Base-by-base conservation (phyloP, 176 grass and related monocot genomes). In the Carex cristatella region DNA sequence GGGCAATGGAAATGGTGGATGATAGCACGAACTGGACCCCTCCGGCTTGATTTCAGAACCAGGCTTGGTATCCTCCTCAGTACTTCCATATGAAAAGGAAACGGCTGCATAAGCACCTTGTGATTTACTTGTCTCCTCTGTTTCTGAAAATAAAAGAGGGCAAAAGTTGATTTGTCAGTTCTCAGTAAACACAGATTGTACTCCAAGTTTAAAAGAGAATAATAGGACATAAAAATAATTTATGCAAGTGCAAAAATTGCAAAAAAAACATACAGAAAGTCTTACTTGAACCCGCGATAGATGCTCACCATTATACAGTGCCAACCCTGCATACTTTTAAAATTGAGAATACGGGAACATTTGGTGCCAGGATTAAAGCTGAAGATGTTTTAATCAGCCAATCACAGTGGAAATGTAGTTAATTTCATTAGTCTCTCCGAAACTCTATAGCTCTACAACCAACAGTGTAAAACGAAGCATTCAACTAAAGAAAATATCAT, bases 241-340 rank as follows among this genome's bases (percentile, higher is more conserved):
- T 30, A 31, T 75, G 69, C 4, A 80, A 35, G 55, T 53, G 9
- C n/a, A 32, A 92, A 87, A 87, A 48, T 61, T 72, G 59, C 57
- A 84, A 81, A 44, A 79, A 38, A 61, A 80, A 76, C 79, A 85
- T 82, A 73, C 58, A 69, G 59, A 91, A 86, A 69, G 38, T 80
- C 92, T 97, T 97, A 88, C 89, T 94, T 94, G 87, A 90, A 87
- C 55, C 81, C 78, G 67, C 38, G 81, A 89, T 85, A 90, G 89
- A 92, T 92, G 89, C 72, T 90, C 90, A 93, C 89, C 83, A 90
- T 88, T 75, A 88, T 83, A 91, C 71, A 94, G 87, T 85, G 92
- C 77, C 87, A 54, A 79, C 89, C 92, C 91, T 94, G 92, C 89
- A 97, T 92, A 85, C 87, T 92, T 87, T 61, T 35, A 92, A 87